These are phyloP conservation scores for Eragrostis curvula DNA, from an alignment of 176 grass and related monocot species.

Conservation along the genomic window DNA sequence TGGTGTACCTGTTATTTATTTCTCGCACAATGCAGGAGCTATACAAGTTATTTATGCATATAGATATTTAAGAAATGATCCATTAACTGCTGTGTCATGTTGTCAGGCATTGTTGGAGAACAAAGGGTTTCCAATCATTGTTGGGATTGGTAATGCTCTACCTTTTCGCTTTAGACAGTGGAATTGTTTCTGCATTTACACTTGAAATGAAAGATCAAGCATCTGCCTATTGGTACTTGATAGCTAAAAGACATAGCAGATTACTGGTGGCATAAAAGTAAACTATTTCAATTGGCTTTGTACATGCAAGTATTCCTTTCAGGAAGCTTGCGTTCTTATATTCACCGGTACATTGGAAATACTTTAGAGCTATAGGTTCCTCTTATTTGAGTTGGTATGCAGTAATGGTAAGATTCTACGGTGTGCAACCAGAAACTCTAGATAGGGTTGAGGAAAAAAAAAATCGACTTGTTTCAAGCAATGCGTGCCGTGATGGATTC, in stretches of 20 bases:
- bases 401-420: not conserved
- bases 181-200: conserved; percentile 15
- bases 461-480: conserved; percentile 21
- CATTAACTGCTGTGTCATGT: conserved; percentile 29
- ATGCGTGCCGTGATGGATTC: not conserved
- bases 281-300: not conserved
- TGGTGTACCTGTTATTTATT: not conserved
- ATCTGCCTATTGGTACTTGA: not conserved
- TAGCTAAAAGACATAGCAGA: not conserved
- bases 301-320: conserved; percentile 22
- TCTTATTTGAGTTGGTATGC: conserved; percentile 24
- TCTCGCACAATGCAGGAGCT: too few species aligned
- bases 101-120: conserved; percentile 95
- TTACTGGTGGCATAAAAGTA: conserved; percentile 3
- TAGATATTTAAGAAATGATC: conserved; percentile 24
- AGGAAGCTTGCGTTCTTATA: not conserved
- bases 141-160: conserved; percentile 83
- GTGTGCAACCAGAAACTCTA: not conserved
- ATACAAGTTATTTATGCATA: not conserved
- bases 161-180: not conserved
- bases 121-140: conserved; percentile 97
- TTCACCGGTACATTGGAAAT: conserved; percentile 22
- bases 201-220: not conserved
- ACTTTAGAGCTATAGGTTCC: not conserved
- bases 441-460: conserved; percentile 1